phyloP scores from a whole-genome alignment of 148 eudicot genomes.

The Rhododendron vialii region DNA sequence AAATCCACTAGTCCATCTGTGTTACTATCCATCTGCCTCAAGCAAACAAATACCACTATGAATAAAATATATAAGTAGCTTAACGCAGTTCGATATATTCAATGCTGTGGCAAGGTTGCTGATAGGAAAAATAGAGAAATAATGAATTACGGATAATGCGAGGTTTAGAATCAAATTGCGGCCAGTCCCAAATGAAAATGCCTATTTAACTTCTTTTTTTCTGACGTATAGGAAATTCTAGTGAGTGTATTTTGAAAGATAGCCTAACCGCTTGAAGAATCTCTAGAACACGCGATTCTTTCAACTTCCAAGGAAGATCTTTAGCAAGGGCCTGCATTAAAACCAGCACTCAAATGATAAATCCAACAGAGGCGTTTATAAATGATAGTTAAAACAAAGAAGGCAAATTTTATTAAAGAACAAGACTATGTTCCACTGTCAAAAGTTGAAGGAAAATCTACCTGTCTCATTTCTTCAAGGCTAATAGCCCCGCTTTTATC shows the following conservation, averaged over 20 bases:
- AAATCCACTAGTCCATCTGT: conserved; percentile 94
- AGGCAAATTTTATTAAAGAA: background rate
- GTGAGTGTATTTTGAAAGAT: background rate
- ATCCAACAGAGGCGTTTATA: background rate
- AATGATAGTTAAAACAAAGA: background rate
- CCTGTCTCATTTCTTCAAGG: conserved; percentile 98
- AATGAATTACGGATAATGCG: background rate
- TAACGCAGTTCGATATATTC: background rate
- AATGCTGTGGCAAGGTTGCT: background rate
- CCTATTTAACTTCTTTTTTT: background rate
- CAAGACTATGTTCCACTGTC: background rate
- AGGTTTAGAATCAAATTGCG: background rate
- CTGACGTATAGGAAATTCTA: background rate
- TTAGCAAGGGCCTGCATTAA: conserved; percentile 77
- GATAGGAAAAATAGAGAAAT: background rate
- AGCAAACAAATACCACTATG: conserved; percentile 7
- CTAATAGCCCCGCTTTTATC: conserved; percentile 90
- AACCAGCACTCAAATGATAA: background rate
- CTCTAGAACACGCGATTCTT: conserved; percentile 78
- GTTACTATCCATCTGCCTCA: conserved; percentile 80
- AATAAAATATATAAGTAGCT: background rate
- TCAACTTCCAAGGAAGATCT: conserved; percentile 92
- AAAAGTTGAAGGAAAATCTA: conserved; percentile 18
- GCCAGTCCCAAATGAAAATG: background rate
- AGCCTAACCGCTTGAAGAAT: conserved; percentile 83